phyloP scores from a whole-genome alignment of 2,329 filamentous ascomycete species.

The Phialophora tarda region DNA sequence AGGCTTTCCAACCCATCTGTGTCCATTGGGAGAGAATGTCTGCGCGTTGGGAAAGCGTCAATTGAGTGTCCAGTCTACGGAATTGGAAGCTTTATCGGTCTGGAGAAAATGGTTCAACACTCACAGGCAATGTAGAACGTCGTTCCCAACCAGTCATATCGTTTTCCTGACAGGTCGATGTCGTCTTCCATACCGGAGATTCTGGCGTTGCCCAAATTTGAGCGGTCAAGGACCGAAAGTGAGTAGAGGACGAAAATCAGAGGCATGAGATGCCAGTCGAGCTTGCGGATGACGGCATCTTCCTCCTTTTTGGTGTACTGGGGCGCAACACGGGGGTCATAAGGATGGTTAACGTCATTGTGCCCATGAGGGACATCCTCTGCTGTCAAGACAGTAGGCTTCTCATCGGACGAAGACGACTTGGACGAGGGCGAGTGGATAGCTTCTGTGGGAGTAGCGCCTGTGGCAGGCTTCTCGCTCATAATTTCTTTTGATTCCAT shows the following conservation, averaged over 20 bases:
- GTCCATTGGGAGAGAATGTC: constrained; percentile 41
- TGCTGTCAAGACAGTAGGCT: constrained; percentile 24
- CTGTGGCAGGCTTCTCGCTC: constrained; percentile 20
- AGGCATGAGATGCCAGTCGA: constrained; percentile 40
- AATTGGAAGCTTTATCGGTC: not conserved
- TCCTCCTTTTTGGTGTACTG: constrained; percentile 33
- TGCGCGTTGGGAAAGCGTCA: constrained; percentile 4
- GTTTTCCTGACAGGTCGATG: constrained; percentile 54
- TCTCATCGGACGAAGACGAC: constrained; percentile 23
- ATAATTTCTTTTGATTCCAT: constrained; percentile 24
- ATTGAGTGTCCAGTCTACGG: not conserved
- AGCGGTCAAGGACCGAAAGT: constrained; percentile 54
- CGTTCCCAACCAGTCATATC: constrained; percentile 59
- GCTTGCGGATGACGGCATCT: constrained; percentile 33
- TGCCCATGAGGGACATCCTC: constrained; percentile 20
- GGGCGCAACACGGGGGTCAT: constrained; percentile 22
- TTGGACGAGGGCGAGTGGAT: constrained; percentile 14
- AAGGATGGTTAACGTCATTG: constrained; percentile 25
- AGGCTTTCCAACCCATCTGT: constrained; percentile 42
- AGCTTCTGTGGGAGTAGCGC: constrained; percentile 1
- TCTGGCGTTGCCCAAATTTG: constrained; percentile 61
- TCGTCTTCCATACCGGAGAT: constrained; percentile 61
- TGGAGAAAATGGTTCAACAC: constrained; percentile 10
- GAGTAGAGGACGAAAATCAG: constrained; percentile 36
- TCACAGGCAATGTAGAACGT: constrained; percentile 60